These are phyloP conservation scores for Anethum foeniculum DNA, from an alignment of 140 eudicot species.

Conservation along the genomic window DNA sequence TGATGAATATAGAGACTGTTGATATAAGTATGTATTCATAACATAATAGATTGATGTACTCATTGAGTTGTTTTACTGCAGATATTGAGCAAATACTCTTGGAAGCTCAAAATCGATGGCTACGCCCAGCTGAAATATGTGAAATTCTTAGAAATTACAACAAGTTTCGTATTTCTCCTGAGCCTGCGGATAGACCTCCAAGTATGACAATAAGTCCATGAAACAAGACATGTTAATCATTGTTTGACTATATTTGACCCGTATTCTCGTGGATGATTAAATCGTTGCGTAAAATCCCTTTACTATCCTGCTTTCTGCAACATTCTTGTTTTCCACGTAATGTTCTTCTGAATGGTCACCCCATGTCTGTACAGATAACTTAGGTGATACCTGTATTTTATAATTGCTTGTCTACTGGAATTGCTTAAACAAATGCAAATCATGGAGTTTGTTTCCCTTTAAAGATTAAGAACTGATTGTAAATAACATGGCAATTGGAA, in stretches of 20 bases:
- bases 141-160: constrained; percentile 71
- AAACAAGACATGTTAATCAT: background rate
- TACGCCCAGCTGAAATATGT: constrained; percentile 96
- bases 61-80: constrained; percentile 36
- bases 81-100: constrained; percentile 81
- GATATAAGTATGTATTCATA: background rate
- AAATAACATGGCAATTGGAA: background rate
- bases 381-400: background rate
- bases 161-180: constrained; percentile 72
- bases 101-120: constrained; percentile 96
- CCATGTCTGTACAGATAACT: background rate
- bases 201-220: constrained; percentile 42
- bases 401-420: background rate
- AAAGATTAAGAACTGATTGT: background rate
- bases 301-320: background rate
- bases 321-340: background rate
- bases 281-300: background rate
- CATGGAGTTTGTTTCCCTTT: background rate
- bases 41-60: background rate
- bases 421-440: background rate
- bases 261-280: background rate
- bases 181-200: constrained; percentile 83
- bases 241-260: background rate
- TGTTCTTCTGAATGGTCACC: background rate
- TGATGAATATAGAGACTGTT: background rate